phyloP scores from a whole-genome alignment of 1,284 basidiomycete genomes.

The Cryptococcus sp. region DNA sequence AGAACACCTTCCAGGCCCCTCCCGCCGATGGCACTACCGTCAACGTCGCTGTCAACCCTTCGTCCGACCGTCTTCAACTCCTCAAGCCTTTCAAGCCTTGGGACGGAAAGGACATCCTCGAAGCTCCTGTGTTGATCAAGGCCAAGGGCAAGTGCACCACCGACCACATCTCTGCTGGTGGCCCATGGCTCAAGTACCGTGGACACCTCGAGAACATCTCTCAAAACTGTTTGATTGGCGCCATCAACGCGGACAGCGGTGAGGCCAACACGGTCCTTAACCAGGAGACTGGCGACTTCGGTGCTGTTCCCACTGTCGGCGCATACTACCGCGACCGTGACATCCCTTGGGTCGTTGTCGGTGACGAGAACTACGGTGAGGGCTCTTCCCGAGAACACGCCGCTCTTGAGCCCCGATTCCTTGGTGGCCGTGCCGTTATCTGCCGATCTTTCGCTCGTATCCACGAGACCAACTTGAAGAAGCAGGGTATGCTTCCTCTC shows the following conservation, averaged over 20 bases:
- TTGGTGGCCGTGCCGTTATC: constrained; percentile 94
- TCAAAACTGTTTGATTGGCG: constrained; percentile 95
- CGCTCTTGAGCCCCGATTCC: constrained; percentile 94
- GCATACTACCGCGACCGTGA: constrained; percentile 85
- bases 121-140: constrained; percentile 95
- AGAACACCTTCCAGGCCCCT: constrained; percentile 96
- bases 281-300: constrained; percentile 84
- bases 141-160: constrained; percentile 96
- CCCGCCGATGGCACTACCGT: constrained; percentile 82
- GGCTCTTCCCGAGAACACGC: constrained; percentile 98
- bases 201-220: constrained; percentile 99
- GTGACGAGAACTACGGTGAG: constrained; percentile 96
- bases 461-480: constrained; percentile 96
- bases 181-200: constrained; percentile 99
- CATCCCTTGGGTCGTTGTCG: constrained; percentile 92
- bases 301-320: constrained; percentile 78
- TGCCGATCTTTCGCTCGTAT: constrained; percentile 94
- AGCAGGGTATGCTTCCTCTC: constrained; percentile 76
- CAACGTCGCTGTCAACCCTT: constrained; percentile 82
- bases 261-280: constrained; percentile 97
- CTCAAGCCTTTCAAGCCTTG: constrained; percentile 87
- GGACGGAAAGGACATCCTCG: constrained; percentile 88
- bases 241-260: constrained; percentile 91
- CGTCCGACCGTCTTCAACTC: constrained; percentile 92
- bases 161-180: constrained; percentile 65